Percentiles rank a stretch among this genome's conserved stretches.
Evolutionary conservation across 2,329 filamentous ascomycete genomes (phyloP).

Genomic region (Alternaria triticimaculans): DNA sequence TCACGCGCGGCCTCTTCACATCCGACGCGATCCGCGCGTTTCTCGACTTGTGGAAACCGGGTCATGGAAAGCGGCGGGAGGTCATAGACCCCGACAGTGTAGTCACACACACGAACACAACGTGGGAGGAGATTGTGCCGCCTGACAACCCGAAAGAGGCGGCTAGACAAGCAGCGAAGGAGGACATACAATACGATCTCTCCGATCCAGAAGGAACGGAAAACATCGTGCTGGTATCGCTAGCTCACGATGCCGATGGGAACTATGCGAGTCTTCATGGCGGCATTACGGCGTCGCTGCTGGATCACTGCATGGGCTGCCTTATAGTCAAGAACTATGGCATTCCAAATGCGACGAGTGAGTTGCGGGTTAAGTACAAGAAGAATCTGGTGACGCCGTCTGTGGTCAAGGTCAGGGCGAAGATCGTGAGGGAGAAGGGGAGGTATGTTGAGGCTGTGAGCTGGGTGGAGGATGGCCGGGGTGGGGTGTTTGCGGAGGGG

Average conservation of each 20-base stretch:
- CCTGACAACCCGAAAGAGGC: neutral
- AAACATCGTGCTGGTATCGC: slow-evolving; percentile 24
- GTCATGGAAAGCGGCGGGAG: slow-evolving; percentile 9
- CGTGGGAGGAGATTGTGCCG: neutral
- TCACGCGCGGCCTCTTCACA: slow-evolving; percentile 32
- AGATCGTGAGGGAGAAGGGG: slow-evolving; percentile 29
- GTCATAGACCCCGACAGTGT: slow-evolving; percentile 11
- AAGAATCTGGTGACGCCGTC: slow-evolving; percentile 29
- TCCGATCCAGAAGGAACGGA: slow-evolving; percentile 26
- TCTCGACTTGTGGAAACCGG: slow-evolving; percentile 28
- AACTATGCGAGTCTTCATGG: slow-evolving; percentile 30
- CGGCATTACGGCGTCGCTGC: slow-evolving; percentile 31
- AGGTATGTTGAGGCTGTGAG: slow-evolving; percentile 29
- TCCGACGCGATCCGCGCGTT: slow-evolving; percentile 33
- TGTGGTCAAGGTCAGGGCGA: slow-evolving; percentile 27
- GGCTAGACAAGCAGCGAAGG: slow-evolving; percentile 10
- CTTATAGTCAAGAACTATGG: slow-evolving; percentile 22
- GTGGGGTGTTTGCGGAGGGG: slow-evolving; percentile 31
- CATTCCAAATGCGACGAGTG: slow-evolving; percentile 24
- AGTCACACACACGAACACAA: neutral
- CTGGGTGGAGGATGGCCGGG: slow-evolving; percentile 34
- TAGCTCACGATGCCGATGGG: slow-evolving; percentile 31
- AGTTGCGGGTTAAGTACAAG: slow-evolving; percentile 35
- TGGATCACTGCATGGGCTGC: slow-evolving; percentile 38
- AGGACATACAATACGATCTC: slow-evolving; percentile 17